Evolutionary conservation across 2,329 filamentous ascomycete genomes (phyloP).

Genomic region (Microdochium paspali): DNA sequence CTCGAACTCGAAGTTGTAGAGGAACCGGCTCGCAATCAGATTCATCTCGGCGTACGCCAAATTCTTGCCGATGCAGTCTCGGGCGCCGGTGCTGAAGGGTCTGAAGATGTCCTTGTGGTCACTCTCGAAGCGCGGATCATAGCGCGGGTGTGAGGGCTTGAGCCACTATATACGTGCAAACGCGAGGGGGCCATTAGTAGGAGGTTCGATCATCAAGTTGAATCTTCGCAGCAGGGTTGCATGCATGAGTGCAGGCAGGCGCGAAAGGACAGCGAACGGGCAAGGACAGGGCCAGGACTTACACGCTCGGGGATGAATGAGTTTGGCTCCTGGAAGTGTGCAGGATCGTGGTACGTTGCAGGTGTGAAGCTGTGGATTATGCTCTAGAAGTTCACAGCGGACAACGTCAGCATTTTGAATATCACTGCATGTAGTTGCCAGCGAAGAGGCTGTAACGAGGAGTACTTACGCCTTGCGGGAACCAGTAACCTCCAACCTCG

Average conservation of each 20-base stretch:
- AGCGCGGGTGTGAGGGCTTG: constrained; percentile 3
- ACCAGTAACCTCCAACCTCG: neutral
- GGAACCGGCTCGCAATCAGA: neutral
- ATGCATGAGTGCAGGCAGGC: too few relatives aligned
- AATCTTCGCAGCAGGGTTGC: neutral
- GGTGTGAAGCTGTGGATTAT: neutral
- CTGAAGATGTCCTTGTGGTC: constrained; percentile 24
- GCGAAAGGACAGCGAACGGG: neutral
- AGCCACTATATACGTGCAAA: constrained; percentile 2
- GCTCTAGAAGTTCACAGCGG: neutral
- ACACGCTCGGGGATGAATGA: constrained; percentile 27
- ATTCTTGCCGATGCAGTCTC: constrained; percentile 30
- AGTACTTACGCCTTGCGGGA: neutral
- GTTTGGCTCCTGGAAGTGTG: constrained; percentile 26
- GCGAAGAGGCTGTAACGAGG: neutral
- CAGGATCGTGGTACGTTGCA: constrained; percentile 5
- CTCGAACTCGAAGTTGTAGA: neutral
- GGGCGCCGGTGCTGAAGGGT: constrained; percentile 25
- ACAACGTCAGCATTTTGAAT: neutral
- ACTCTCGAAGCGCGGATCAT: constrained; percentile 13
- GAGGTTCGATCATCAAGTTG: neutral
- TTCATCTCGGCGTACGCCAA: neutral
- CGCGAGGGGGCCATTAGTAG: constrained; percentile 16
- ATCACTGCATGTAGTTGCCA: too few relatives aligned
- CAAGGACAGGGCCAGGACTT: neutral